Evolutionary conservation across 78 protist species (phyloP).

Genomic region (Dictyostelium citrinum): DNA sequence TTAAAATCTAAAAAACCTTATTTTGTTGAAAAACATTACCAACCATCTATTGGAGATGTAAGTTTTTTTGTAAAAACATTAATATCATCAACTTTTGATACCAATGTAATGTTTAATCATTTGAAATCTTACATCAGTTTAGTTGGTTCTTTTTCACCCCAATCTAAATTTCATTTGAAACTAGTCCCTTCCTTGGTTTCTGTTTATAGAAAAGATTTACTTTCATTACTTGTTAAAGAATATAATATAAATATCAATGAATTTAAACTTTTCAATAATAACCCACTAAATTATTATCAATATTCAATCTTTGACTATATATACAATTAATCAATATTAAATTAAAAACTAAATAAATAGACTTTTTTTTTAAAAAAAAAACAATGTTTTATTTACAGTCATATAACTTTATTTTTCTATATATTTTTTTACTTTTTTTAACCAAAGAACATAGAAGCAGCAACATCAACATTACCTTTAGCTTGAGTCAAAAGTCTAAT

Average conservation of each 20-base stretch:
- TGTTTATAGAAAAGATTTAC: not conserved
- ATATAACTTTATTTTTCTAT: not conserved
- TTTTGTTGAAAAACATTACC: not conserved
- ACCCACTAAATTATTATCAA: not conserved
- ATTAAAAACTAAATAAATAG: too few relatives aligned
- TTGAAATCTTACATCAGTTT: too few relatives aligned
- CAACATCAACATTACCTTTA: slow-evolving; percentile 72
- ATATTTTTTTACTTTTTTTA: not conserved
- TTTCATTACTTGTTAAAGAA: not conserved
- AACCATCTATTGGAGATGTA: not conserved
- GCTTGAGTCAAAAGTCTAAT: slow-evolving; percentile 45
- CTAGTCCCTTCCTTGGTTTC: not conserved
- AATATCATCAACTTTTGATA: not conserved
- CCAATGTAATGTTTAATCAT: not conserved
- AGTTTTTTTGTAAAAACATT: not conserved
- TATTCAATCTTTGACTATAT: not conserved
- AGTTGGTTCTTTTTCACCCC: not conserved
- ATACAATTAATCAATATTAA: too few relatives aligned
- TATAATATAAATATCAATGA: not conserved
- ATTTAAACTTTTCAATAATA: not conserved
- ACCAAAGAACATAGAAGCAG: slow-evolving; percentile 67
- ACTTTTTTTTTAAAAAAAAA: too few relatives aligned
- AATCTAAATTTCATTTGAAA: not conserved
- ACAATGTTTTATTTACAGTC: not conserved
- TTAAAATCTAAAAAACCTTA: not conserved